phyloP scores from a whole-genome alignment of 2,329 filamentous ascomycete genomes.

The Colletotrichum euphorbiae region DNA sequence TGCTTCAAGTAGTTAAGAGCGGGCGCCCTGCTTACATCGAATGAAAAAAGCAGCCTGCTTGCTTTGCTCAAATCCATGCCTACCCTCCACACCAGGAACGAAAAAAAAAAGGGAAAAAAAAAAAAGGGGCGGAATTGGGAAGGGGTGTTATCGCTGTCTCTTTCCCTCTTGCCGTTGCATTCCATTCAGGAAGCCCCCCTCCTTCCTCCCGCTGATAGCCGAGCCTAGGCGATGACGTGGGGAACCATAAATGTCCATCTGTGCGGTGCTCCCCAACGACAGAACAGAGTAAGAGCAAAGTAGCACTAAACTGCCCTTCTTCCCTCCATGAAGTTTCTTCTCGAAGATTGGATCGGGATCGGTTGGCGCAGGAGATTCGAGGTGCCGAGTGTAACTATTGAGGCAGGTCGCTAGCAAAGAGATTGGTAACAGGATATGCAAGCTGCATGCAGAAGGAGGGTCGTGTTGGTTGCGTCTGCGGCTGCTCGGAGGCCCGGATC shows the following conservation, averaged over 20 bases:
- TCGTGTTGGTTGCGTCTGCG: conserved; percentile 15
- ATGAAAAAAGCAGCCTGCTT: too few species aligned
- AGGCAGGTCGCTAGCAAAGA: conserved; percentile 20
- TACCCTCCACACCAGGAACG: too few species aligned
- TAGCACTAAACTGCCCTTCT: background rate
- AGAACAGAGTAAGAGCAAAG: background rate
- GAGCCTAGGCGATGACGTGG: conserved; percentile 38
- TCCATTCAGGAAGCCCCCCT: conserved; percentile 10
- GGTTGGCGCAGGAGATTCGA: conserved; percentile 5
- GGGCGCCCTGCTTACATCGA: too few species aligned
- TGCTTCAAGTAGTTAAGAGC: too few species aligned
- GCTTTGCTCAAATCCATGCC: too few species aligned
- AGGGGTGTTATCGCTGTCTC: conserved; percentile 34
- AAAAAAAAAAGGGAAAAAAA: background rate
- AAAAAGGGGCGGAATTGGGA: conserved; percentile 23
- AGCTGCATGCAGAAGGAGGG: conserved; percentile 12
- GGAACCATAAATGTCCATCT: conserved; percentile 2
- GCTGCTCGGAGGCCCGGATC: conserved; percentile 35
- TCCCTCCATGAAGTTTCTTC: conserved; percentile 4
- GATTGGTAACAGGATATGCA: conserved; percentile 25
- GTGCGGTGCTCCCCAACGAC: background rate
- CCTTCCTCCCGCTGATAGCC: conserved; percentile 33
- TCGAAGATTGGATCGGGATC: conserved; percentile 28
- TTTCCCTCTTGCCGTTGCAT: background rate
- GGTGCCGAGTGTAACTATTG: conserved; percentile 37